Evolutionary conservation across 225 moss, liverwort and hornwort species (phyloP), one percentile per base, ranked within the genome.

Genomic region (Lunularia cruciata): DNA sequence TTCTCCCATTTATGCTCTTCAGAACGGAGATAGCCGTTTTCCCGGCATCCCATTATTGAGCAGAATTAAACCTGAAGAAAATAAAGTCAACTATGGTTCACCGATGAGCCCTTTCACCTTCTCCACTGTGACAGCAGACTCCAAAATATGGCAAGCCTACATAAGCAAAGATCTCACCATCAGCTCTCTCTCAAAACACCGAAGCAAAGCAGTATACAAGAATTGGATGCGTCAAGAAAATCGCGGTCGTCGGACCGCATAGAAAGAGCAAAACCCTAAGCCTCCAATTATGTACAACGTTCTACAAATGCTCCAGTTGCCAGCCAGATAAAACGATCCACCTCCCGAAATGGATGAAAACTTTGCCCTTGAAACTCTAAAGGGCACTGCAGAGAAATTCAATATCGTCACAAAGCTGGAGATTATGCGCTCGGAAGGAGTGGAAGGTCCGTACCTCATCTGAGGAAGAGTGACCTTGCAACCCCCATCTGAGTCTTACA

Each of bases 21-120:
- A 39, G 59, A 63, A 65, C 18, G 76, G 57, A 69, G 63, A 49
- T 69, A 47, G 61, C 66, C 66, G 68, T 49, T 45, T 77, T 68
- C 77, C 73, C 70, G 60, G 72, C 84, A 84, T 84, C 77, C 83
- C 83, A 80, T 84, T 71, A 60, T 79, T 73, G 71, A 68, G 59
- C n/a, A 45, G 45, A 68, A 55, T 15, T 53, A 47, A n/a, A 49
- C 6, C 6, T 2, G 49, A 49, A n/a, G n/a, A n/a, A n/a, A n/a
- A n/a, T n/a, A n/a, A n/a, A n/a, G n/a, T n/a, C n/a, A n/a, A n/a
- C n/a, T n/a, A n/a, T n/a, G n/a, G n/a, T n/a, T n/a, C n/a, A n/a
- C n/a, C n/a, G n/a, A n/a, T n/a, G n/a, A n/a, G 39, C 62, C 39
- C 20, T 62, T 0, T 62, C 62, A 40, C 39, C 57, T 62, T 62